Evolutionary conservation across 352 stramenopile species (phyloP), one percentile per base, ranked within the genome.

Genomic region (Phytophthora cajani): DNA sequence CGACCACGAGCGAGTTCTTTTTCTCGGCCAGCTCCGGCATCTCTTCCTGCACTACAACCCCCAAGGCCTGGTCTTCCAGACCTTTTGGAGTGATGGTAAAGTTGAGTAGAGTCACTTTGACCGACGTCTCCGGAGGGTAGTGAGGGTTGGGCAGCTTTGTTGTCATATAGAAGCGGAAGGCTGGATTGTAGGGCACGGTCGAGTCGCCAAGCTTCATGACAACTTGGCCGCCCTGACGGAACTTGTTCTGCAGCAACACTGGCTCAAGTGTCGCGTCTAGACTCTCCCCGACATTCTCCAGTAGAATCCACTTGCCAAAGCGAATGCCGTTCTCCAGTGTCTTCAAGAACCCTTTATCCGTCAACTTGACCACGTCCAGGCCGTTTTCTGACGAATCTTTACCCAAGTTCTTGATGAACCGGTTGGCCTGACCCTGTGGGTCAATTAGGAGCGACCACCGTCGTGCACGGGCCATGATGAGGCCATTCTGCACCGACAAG

Each of bases 191-290:
- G 8, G 93, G 93, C 38, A 98, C 94, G 0, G 90, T 98, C 12
- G 87, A 85, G 60, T 98, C 93, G 1, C 93, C 93, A 8, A 98
- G 89, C 69, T 97, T 96, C 81, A 98, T 98, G 85, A 98, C 97
- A 17, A 97, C 69, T 62, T 97, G 94, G 0, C 91, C 91, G 32
- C 93, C 93, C 74, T 98, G 92, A 40, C 96, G 96, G 75, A 98
- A 98, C 36, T 96, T 98, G 61, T 92, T 94, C 58, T 98, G 93
- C 10, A 97, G 78, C 6, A 98, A 78, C 19, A 98, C 73, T 3
- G 94, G 93, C 70, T 98, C 94, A 2, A 98, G 73, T 7, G 92
- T 94, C 0, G 93, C 93, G 49, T 98, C 94, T 10, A 98, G 66
- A 10, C 69, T 65, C 57, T 98, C 93, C 0, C 89, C 80, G 4